Evolutionary conservation across 495 filamentous ascomycete genomes (phyloP), one percentile per base, ranked within the genome.

Genomic region (Podospora conica): DNA sequence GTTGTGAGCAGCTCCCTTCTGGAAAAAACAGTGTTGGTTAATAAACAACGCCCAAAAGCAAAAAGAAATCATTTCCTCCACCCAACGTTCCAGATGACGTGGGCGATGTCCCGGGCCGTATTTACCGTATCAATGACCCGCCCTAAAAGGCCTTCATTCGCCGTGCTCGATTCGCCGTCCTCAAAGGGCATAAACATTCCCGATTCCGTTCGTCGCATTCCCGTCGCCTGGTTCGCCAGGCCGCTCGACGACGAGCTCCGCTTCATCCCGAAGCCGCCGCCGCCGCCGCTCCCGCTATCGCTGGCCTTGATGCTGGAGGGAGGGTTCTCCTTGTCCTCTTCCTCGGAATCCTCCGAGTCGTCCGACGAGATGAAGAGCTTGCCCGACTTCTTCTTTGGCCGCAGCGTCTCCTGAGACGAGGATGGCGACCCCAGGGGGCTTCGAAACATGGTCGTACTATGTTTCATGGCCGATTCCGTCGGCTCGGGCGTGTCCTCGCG

Each of bases 71-170:
- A 93, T 68, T 86, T 83, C 69, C 90, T 86, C 95, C 94, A 97
- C 40, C 94, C 94, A 63, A 98, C 95, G 74, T 98, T 98, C 93
- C 92, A 96, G 68, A 98, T 91, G 48, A 98, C 93, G 80, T 96
- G 91, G 48, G 90, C 92, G 70, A 98, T 98, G 70, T 98, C 95
- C 69, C 88, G 88, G 55, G 94, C 93, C 9, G 94, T 98, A 80
- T 98, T 97, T 71, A 98, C 91, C 54, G 93, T 95, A 75, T 98
- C 91, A 72, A 95, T 87, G 23, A 97, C 89, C 68, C 88, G 85
- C 65, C 91, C 91, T 68, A 97, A 85, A 40, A 98, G 78, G 66
- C 81, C 79, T 66, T 77, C 78, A 59, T 73, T 77, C 22, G 85
- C 82, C 28, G 84, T 78, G 55, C 79, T 81, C 10, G 83, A 77